A percentile compares a stretch with the other conserved stretches of the same genome.
phyloP scores from a whole-genome alignment of 768 basidiomycete species.

The Boletus sensibilis region DNA sequence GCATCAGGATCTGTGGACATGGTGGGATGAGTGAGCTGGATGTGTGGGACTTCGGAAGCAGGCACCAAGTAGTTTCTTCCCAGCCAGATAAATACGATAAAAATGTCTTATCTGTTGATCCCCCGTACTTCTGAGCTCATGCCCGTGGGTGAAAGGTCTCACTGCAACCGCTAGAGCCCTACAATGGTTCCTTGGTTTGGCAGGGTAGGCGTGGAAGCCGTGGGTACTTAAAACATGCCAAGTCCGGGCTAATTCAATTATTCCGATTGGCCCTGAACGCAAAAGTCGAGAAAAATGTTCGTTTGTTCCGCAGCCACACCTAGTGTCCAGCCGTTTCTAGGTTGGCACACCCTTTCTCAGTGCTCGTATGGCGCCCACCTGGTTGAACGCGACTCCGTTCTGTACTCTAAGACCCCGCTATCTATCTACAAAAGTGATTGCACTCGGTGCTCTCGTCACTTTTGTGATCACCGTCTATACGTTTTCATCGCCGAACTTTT shows the following conservation, averaged over 20 bases:
- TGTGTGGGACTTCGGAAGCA: not conserved
- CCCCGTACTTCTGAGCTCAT: not conserved
- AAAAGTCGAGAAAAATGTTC: not conserved
- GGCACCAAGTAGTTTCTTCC: not conserved
- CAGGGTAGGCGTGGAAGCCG: too few species aligned
- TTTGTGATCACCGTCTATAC: conserved; percentile 31
- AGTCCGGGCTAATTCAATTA: not conserved
- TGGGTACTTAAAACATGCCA: not conserved
- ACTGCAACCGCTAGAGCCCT: not conserved
- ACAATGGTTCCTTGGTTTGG: not conserved
- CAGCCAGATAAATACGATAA: not conserved
- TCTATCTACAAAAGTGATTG: conserved; percentile 24
- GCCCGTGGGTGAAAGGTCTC: not conserved
- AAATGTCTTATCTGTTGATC: not conserved
- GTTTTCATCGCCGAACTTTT: conserved; percentile 23
- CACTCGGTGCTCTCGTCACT: conserved; percentile 27
- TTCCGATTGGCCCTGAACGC: not conserved
- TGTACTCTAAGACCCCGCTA: conserved; percentile 22
- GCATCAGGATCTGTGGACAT: too few species aligned
- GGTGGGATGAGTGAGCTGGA: too few species aligned
- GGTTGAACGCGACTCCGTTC: not conserved
- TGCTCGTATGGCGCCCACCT: conserved; percentile 5
- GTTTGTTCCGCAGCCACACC: conserved; percentile 1
- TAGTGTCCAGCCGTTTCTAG: not conserved
- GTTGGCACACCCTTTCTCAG: not conserved